Evolutionary conservation across 306 rosid genomes (phyloP).

Genomic region (Delonix regia): DNA sequence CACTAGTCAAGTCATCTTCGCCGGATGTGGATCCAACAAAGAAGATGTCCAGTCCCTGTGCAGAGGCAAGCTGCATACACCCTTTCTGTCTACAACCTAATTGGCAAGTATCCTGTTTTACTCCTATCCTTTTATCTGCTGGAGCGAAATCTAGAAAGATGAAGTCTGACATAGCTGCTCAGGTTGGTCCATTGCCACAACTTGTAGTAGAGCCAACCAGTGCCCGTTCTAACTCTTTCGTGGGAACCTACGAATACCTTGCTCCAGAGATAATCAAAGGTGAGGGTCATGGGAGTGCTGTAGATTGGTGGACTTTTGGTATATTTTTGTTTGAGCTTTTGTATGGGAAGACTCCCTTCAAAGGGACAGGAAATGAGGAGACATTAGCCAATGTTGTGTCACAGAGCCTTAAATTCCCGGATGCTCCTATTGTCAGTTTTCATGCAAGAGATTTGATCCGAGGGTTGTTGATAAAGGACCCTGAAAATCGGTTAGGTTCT

Average conservation of each 20-base stretch:
- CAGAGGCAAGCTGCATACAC: constrained; percentile 82
- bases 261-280: constrained; percentile 94
- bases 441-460: constrained; percentile 90
- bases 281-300: constrained; percentile 89
- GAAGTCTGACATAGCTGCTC: constrained; percentile 67
- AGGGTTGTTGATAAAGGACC: constrained; percentile 83
- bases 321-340: constrained; percentile 86
- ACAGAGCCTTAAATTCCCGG: constrained; percentile 86
- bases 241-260: constrained; percentile 96
- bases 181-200: constrained; percentile 81
- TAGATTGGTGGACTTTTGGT: constrained; percentile 99
- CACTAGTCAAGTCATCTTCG: constrained; percentile 70
- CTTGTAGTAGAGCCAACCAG: constrained; percentile 89
- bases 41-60: constrained; percentile 70
- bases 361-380: constrained; percentile 81
- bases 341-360: constrained; percentile 94
- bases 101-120: constrained; percentile 97
- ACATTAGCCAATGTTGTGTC: constrained; percentile 80
- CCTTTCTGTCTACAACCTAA: constrained; percentile 98
- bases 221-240: constrained; percentile 93
- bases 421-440: constrained; percentile 80
- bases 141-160: constrained; percentile 78
- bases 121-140: constrained; percentile 71
- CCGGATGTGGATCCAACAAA: constrained; percentile 58
- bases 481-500: constrained; percentile 88